phyloP scores from a whole-genome alignment of 2,329 filamentous ascomycete species.

The Cercospora zeina region DNA sequence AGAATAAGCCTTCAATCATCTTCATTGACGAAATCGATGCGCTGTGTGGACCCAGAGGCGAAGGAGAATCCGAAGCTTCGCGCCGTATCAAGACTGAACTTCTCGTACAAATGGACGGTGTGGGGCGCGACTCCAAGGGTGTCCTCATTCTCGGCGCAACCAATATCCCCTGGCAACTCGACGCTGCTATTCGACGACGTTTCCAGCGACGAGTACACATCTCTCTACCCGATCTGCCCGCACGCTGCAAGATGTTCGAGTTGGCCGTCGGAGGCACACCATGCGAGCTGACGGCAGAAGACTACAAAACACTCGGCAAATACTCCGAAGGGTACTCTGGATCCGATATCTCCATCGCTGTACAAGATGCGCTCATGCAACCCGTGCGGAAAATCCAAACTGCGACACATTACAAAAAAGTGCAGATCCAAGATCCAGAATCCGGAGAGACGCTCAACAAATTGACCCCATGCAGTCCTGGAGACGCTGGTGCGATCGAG shows the following conservation, averaged over 20 bases:
- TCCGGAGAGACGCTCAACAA: slow-evolving; percentile 44
- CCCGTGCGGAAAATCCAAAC: slow-evolving; percentile 95
- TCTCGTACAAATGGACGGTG: slow-evolving; percentile 98
- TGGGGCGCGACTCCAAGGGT: slow-evolving; percentile 90
- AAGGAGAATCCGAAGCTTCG: slow-evolving; percentile 97
- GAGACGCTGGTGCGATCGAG: slow-evolving; percentile 79
- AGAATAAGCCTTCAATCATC: slow-evolving; percentile 97
- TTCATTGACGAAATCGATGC: slow-evolving; percentile 99
- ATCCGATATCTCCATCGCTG: slow-evolving; percentile 91
- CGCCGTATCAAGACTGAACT: slow-evolving; percentile 98
- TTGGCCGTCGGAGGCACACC: slow-evolving; percentile 90
- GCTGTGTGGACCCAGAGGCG: slow-evolving; percentile 84
- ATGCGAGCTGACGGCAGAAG: slow-evolving; percentile 73
- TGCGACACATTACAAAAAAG: slow-evolving; percentile 95
- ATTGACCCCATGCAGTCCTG: slow-evolving; percentile 89
- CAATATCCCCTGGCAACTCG: slow-evolving; percentile 98
- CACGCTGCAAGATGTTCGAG: slow-evolving; percentile 93
- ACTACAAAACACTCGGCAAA: slow-evolving; percentile 77
- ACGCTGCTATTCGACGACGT: slow-evolving; percentile 89
- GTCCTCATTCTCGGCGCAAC: slow-evolving; percentile 94
- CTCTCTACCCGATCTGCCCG: slow-evolving; percentile 80
- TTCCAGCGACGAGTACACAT: slow-evolving; percentile 98
- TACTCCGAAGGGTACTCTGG: slow-evolving; percentile 93
- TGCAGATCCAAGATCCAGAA: slow-evolving; percentile 61
- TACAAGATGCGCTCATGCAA: slow-evolving; percentile 96